Conservation (phyloP, 257 asterid species). For the Apocynum venetum region DNA sequence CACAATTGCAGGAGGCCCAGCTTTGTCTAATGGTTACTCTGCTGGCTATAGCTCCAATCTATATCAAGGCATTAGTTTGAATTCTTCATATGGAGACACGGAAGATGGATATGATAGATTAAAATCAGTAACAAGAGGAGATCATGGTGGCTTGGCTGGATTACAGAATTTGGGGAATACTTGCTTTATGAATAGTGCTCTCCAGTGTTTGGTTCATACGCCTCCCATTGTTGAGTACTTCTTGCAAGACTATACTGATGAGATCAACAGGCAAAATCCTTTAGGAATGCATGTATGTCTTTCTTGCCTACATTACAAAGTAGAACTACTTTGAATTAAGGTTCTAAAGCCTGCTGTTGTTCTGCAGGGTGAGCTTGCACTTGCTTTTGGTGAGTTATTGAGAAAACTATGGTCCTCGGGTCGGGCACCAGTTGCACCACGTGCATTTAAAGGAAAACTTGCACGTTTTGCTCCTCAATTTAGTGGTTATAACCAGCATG, state of each 20-base stretch:
- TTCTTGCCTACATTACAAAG: slow-evolving; percentile 19
- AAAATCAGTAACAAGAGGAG: slow-evolving; percentile 47
- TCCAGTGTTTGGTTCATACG: slow-evolving; percentile 96
- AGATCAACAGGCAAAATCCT: slow-evolving; percentile 82
- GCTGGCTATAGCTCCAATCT: slow-evolving; percentile 44
- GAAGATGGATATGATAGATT: slow-evolving; percentile 56
- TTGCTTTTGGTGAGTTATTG: slow-evolving; percentile 86
- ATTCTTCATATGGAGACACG: slow-evolving; percentile 43
- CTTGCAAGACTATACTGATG: slow-evolving; percentile 73
- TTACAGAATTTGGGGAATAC: slow-evolving; percentile 94
- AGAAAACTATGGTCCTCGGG: slow-evolving; percentile 97
- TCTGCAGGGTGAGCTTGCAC: slow-evolving; percentile 96
- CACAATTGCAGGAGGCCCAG: slow-evolving; percentile 91
- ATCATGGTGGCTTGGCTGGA: slow-evolving; percentile 87
- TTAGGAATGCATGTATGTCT: slow-evolving; percentile 85
- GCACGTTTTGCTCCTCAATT: slow-evolving; percentile 98
- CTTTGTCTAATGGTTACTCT: slow-evolving; percentile 75
- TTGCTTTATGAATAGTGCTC: slow-evolving; percentile 96
- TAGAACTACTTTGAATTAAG: slow-evolving; percentile 10
- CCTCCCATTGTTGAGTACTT: slow-evolving; percentile 80
- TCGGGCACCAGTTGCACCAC: slow-evolving; percentile 82
- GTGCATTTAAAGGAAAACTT: slow-evolving; percentile 84
- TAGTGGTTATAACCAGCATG: slow-evolving; percentile 98
- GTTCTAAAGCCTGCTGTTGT: slow-evolving; percentile 27
- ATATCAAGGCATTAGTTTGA: slow-evolving; percentile 45